Base-by-base conservation (phyloP, 768 basidiomycete species). In the Leccinum arenicola region DNA sequence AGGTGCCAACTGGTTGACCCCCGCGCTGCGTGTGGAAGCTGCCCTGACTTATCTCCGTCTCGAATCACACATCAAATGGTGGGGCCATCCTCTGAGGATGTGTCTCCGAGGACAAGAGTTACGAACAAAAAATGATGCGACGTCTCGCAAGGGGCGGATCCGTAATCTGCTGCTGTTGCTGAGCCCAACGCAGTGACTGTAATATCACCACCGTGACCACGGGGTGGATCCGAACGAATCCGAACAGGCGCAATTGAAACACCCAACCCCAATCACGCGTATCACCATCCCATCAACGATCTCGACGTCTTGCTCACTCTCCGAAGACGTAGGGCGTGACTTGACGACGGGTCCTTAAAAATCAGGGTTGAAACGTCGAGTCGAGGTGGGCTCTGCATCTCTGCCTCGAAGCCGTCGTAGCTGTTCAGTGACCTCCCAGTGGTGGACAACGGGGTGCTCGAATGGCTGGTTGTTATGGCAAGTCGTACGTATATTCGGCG, bases 211-310 rank as follows among this genome's bases (percentile, higher is more conserved):
- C 17, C 38, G 38, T 40, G 17, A 45, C 43, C n/a, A 5, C 15
- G 43, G 43, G 43, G 25, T 19, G 43, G 43, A 45, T 45, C 43
- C 19, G 43, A 45, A 21, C n/a, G 10, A 33, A 33, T 33, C 31
- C 31, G 31, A 33, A 33, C 31, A 33, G 7, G 56, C 56, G 25
- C 59, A 64, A 66, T 64, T 69, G 68, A 70, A 64, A 67, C 68
- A 61, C 58, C 40, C 33, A 33, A 38, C 55, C 5, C 6, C 33
- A 25, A 33, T 55, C 51, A 53, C 15, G 27, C 29, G 47, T 29
- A 29, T 43, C 36, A 48, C 35, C 40, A 52, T 12, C 49, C 50
- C 35, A 25, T 36, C 15, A 12, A 27, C 14, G 50, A 50, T 6
- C 10, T 35, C 55, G 50, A 35, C 21, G 31, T 55, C 17, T 3